Base-by-base conservation (phyloP, 108 stramenopile species). In the Cylindrotheca fusiformis region DNA sequence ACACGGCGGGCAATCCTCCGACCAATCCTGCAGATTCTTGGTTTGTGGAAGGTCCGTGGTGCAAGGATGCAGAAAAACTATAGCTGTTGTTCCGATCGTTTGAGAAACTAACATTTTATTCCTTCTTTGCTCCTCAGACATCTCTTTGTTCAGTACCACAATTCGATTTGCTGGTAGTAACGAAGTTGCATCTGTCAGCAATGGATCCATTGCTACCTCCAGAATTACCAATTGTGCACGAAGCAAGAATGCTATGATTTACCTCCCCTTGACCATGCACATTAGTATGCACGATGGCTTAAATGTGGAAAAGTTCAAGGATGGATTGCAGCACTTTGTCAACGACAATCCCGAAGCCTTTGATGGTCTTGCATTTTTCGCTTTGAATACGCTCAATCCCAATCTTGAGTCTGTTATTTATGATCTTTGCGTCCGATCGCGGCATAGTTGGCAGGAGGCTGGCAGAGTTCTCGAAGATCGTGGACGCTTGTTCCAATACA, bases 11-110 rank as follows among this genome's bases (percentile, higher is more conserved):
- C 0, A 59, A 54, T 36, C 52, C 45, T 46, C 44, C 25, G 36
- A 53, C 52, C 41, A 69, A 44, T 55, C 60, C 53, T 60, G 76
- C 17, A 22, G 65, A 76, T 19, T 74, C 80, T 22, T 92, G 91
- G 91, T 68, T 89, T 68, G 91, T 92, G n/a, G 91, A 89, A 67
- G 87, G 87, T n/a, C n/a, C n/a, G n/a, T n/a, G n/a, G n/a, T n/a
- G n/a, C n/a, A n/a, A n/a, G n/a, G n/a, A n/a, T n/a, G n/a, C n/a
- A n/a, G n/a, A n/a, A n/a, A n/a, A n/a, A n/a, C n/a, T n/a, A n/a
- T n/a, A n/a, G n/a, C n/a, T n/a, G n/a, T n/a, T n/a, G n/a, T n/a
- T n/a, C n/a, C n/a, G n/a, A n/a, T n/a, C n/a, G n/a, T n/a, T n/a
- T n/a, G n/a, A n/a, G n/a, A n/a, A n/a, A n/a, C n/a, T n/a, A n/a